Evolutionary conservation across 805 yeast genomes (phyloP).

Genomic region (Saccharomycopsis capsularis): DNA sequence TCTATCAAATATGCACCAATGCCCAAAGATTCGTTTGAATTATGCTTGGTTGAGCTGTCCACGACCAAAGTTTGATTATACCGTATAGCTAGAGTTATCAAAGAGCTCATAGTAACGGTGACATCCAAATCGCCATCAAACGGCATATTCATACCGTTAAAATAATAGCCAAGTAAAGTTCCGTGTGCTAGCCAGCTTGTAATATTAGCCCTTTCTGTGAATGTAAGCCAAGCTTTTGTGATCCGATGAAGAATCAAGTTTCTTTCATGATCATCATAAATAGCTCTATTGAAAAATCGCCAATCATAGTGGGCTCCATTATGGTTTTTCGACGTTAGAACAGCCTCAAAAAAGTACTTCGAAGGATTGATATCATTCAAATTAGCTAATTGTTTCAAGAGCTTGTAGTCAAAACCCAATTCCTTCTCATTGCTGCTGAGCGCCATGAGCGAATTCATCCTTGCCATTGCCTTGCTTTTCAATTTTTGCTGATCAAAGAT

Average conservation of each 20-base stretch:
- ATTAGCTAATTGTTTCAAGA: not conserved
- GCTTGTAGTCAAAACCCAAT: not conserved
- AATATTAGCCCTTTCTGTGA: constrained; percentile 38
- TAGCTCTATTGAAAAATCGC: constrained; percentile 49
- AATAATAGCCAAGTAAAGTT: constrained; percentile 52
- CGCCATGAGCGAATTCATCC: no score
- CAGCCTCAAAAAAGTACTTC: constrained; percentile 16
- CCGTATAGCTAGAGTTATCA: constrained; percentile 37
- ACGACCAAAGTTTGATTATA: constrained; percentile 36
- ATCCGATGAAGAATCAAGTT: constrained; percentile 32
- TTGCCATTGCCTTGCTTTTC: no score
- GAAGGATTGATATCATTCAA: not conserved
- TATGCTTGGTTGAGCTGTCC: constrained; percentile 33
- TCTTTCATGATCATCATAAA: constrained; percentile 30
- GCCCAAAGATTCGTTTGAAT: constrained; percentile 32
- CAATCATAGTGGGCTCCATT: constrained; percentile 43
- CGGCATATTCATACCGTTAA: constrained; percentile 55
- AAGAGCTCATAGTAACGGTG: constrained; percentile 45
- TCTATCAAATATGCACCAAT: constrained; percentile 48
- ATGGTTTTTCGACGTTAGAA: not conserved
- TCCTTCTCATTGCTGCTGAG: no score
- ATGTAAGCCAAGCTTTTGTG: constrained; percentile 45
- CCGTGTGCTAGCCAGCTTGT: constrained; percentile 63
- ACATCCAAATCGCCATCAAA: constrained; percentile 67
- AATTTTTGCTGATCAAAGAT: no score